Evolutionary conservation across 768 basidiomycete genomes (phyloP).

Genomic region (Boletus reticuloceps): DNA sequence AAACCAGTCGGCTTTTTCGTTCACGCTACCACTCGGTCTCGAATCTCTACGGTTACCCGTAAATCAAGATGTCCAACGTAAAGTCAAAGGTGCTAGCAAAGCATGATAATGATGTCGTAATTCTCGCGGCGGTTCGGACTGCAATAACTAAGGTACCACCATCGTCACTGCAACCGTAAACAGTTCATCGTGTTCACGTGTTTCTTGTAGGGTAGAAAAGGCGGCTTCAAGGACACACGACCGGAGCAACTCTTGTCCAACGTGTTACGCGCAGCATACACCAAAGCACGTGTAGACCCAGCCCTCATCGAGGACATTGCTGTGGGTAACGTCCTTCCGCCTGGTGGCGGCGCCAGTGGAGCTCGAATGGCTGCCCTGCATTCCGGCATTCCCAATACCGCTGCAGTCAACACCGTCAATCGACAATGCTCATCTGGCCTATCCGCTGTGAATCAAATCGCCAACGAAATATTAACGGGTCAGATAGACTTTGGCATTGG

Average conservation of each 20-base stretch:
- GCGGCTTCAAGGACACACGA: conserved; percentile 88
- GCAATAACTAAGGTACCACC: conserved; percentile 80
- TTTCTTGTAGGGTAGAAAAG: conserved; percentile 64
- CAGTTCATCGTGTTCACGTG: not conserved
- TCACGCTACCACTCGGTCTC: not conserved
- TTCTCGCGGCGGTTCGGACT: conserved; percentile 84
- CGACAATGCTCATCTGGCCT: conserved; percentile 89
- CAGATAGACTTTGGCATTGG: conserved; percentile 92
- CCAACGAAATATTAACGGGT: conserved; percentile 71
- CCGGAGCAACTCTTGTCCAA: conserved; percentile 80
- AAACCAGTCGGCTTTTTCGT: too few species aligned
- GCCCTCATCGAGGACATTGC: conserved; percentile 79
- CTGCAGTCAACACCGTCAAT: conserved; percentile 80
- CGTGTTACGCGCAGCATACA: conserved; percentile 72
- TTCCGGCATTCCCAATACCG: conserved; percentile 78
- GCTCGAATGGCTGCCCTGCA: conserved; percentile 87
- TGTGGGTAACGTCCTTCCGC: conserved; percentile 87
- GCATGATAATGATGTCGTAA: conserved; percentile 85
- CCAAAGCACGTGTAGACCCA: conserved; percentile 69
- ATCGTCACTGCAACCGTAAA: not conserved
- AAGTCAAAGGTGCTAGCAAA: conserved; percentile 67
- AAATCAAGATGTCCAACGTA: conserved; percentile 29
- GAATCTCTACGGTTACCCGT: not conserved
- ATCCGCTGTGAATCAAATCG: conserved; percentile 77
- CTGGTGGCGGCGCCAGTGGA: conserved; percentile 75